A percentile compares a stretch with the other conserved stretches of the same genome.
phyloP scores from a whole-genome alignment of 2,329 filamentous ascomycete genomes.

The Chaetomium sp. region DNA sequence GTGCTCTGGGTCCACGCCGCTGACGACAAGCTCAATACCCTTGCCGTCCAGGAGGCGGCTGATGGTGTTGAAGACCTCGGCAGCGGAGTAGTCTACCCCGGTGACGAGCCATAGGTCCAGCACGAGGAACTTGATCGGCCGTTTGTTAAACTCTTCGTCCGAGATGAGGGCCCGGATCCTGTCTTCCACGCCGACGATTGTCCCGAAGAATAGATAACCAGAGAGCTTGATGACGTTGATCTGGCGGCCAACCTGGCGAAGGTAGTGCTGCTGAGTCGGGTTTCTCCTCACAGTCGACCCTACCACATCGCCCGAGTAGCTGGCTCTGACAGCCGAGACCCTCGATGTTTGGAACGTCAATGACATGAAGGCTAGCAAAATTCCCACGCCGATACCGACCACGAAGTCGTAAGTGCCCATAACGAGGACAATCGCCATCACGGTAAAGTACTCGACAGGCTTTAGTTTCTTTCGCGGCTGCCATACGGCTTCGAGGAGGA shows the following conservation, averaged over 20 bases:
- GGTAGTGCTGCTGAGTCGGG: slow-evolving; percentile 82
- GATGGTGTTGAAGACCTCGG: slow-evolving; percentile 91
- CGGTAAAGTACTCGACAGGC: slow-evolving; percentile 83
- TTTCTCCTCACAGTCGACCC: slow-evolving; percentile 92
- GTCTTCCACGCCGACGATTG: slow-evolving; percentile 92
- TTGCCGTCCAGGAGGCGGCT: slow-evolving; percentile 79
- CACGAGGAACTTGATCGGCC: slow-evolving; percentile 86
- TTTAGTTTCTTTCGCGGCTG: slow-evolving; percentile 87
- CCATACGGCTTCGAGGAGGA: slow-evolving; percentile 85
- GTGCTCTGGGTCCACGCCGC: slow-evolving; percentile 74
- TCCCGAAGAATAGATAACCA: slow-evolving; percentile 97
- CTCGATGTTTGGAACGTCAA: slow-evolving; percentile 90
- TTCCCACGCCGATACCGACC: slow-evolving; percentile 87
- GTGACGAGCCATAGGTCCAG: slow-evolving; percentile 88
- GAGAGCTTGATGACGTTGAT: slow-evolving; percentile 89
- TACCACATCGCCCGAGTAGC: slow-evolving; percentile 86
- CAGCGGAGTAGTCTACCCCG: slow-evolving; percentile 93
- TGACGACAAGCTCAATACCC: slow-evolving; percentile 78
- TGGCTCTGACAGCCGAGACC: slow-evolving; percentile 83
- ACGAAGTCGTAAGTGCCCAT: slow-evolving; percentile 99
- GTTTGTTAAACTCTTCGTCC: slow-evolving; percentile 73
- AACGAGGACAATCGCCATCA: slow-evolving; percentile 84
- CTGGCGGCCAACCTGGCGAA: slow-evolving; percentile 82
- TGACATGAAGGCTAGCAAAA: slow-evolving; percentile 86
- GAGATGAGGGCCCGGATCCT: slow-evolving; percentile 81